These are phyloP conservation scores for Dothistroma pini DNA, from an alignment of 2,329 filamentous ascomycete genomes.

Conservation along the genomic window DNA sequence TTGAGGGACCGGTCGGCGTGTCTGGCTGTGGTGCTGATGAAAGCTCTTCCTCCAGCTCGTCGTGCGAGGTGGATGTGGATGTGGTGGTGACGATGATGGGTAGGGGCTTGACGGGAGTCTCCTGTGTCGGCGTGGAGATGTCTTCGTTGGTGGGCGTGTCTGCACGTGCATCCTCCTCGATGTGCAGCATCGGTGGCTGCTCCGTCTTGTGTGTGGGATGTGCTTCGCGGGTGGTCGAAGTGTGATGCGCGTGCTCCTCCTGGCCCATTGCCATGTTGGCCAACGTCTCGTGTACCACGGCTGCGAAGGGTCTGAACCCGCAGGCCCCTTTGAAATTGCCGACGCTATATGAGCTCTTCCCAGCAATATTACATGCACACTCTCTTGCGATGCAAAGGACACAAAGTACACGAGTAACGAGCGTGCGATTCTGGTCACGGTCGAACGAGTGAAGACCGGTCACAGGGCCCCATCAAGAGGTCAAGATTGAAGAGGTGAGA, in stretches of 20 bases:
- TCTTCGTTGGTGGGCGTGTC: constrained; percentile 11
- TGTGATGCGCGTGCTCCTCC: not conserved
- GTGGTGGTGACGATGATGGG: constrained; percentile 22
- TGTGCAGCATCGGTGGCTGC: not conserved
- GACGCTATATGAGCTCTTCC: not conserved
- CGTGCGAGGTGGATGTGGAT: constrained; percentile 15
- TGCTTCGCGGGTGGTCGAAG: not conserved
- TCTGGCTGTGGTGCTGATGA: constrained; percentile 19
- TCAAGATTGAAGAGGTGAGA: not conserved
- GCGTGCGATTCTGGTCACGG: not conserved
- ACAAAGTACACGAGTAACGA: not conserved
- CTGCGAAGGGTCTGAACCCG: not conserved
- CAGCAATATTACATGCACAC: not conserved
- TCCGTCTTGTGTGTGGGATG: not conserved
- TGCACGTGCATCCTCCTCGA: not conserved
- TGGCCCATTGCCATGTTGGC: not conserved
- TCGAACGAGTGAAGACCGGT: constrained; percentile 4
- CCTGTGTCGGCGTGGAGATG: constrained; percentile 15
- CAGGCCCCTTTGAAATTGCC: not conserved
- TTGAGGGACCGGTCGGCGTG: constrained; percentile 16
- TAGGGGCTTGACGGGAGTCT: constrained; percentile 7
- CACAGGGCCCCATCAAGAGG: not conserved
- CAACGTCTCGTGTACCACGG: not conserved
- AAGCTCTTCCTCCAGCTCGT: constrained; percentile 18
- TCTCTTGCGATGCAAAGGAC: not conserved